Base-by-base conservation (phyloP, 805 yeast species). In the Cyberlindnera maritima region DNA sequence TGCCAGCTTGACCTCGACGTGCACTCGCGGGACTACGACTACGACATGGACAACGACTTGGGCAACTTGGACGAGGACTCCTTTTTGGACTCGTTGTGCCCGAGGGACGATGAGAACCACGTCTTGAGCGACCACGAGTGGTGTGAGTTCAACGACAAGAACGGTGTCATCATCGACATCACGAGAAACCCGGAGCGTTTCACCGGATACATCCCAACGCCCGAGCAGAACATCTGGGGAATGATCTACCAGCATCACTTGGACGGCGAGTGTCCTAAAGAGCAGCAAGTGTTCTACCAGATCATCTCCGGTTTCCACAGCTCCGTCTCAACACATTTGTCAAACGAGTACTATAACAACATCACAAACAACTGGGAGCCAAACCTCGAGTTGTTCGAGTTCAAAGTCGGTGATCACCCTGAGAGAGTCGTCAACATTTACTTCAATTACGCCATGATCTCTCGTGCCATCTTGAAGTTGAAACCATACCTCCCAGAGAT, bases 161-260 rank as follows among this genome's bases (percentile, higher is more conserved):
- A 81, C 50, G 82, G 90, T 45, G 97, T 89, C 1, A 84, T 85
- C 58, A 96, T 94, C 25, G 89, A 91, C 59, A 75, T 94, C 47
- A 73, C 84, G 18, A 88, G 86, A 45, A 95, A 95, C 61, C 97
- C 96, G 1, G 99, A 94, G 66, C 75, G 98, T 59, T 94, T 88
- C 69, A 95, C 99, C 0, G 99, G 99, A 0, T 94, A 94, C 61
- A 86, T 90, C 28, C 99, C 99, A 26, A 81, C 83, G 42, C 96
- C 94, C 60, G 88, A 97, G 19, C 81, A 84, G 55, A 89, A 85
- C 62, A 88, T 94, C 39, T 94, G 99, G 99, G 74, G 80, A 35
- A 88, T 95, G 54, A 90, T 94, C 25, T 94, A 94, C 66, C 83
- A 80, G 36, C 97, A 94, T 58, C 73, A 56, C 66, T 72, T 65